Evolutionary conservation across 371 early-diverging fungal species (phyloP).

Genomic region (Zychaea mexicana): DNA sequence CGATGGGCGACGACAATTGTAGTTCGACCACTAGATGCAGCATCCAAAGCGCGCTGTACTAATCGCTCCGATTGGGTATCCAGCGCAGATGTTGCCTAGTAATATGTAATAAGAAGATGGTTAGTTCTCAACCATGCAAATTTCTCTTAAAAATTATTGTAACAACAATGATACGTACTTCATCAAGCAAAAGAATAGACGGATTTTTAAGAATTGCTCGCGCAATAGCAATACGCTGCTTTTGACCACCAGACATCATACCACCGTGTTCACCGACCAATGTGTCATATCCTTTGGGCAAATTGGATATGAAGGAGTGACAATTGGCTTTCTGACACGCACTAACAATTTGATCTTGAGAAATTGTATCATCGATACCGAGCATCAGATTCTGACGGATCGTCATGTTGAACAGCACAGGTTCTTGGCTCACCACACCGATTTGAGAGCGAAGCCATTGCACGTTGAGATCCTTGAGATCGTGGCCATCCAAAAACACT

Average conservation of each 20-base stretch:
- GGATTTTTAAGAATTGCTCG: conserved; percentile 39
- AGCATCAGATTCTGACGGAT: conserved; percentile 77
- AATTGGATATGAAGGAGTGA: conserved; percentile 70
- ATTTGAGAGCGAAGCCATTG: conserved; percentile 72
- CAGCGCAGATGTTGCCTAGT: conserved; percentile 75
- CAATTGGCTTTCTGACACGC: conserved; percentile 68
- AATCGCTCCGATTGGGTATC: conserved; percentile 79
- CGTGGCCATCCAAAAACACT: conserved; percentile 69
- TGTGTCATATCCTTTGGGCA: conserved; percentile 76
- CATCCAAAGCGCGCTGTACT: conserved; percentile 76
- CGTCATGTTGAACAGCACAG: conserved; percentile 79
- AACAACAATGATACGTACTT: background rate
- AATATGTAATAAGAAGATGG: conserved; percentile 11
- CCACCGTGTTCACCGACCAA: conserved; percentile 66
- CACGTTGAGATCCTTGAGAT: conserved; percentile 66
- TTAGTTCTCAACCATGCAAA: no score
- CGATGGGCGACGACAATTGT: conserved; percentile 91
- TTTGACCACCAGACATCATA: conserved; percentile 80
- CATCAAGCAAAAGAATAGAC: conserved; percentile 17
- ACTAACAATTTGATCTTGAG: conserved; percentile 57
- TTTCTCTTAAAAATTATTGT: no score
- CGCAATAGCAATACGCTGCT: conserved; percentile 42
- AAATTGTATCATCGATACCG: conserved; percentile 43
- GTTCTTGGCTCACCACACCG: conserved; percentile 89
- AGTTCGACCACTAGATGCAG: conserved; percentile 70